Base-by-base conservation (phyloP, 1,139 yeast species). In the Barnettozyma hawaiiensis region DNA sequence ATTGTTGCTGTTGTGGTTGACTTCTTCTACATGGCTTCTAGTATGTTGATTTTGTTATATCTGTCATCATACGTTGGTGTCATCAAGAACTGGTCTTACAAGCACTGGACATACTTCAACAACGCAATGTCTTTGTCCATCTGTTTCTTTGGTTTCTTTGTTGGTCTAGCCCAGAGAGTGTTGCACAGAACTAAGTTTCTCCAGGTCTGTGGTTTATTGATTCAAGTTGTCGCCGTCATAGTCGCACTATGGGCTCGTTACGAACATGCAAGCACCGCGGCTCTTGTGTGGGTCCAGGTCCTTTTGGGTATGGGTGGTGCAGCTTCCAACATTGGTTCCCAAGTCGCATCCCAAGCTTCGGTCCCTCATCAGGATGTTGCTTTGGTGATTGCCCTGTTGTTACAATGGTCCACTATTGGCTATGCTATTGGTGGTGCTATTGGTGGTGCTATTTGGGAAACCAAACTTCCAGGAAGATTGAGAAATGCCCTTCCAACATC, bases 371-470 rank as follows among this genome's bases (percentile, higher is more conserved):
- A 68, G 47, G 72, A 71, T 54, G 57, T 71, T 60, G 72, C 73
- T 7, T 59, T 69, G 31, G 64, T 68, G 26, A 71, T 74, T 42
- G 64, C 76, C 3, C 52, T 73, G 22, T 62, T 71, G 44, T 50
- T 63, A n/a, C 58, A 76, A 31, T 63, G 67, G 57, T 64, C 68
- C 44, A 59, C 62, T 35, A 63, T 73, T 46, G 78, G 77, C 34
- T 53, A 63, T 37, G 71, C 73, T 12, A 55, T 73, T 40, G 78
- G 77, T 10, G 54, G 62, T 36, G 64, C 76, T 9, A 59, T 72
- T 33, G 65, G 75, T 22, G 75, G 73, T 43, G 73, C 73, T n/a
- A 63, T 73, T 31, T 73, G 77, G 77, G 62, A 70, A 19, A 61
- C 68, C 31, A 56, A 63, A 27, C 49, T 73, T 39, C 74, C 75